Base-by-base conservation (phyloP, 257 asterid genomes). In the Thymus quinquecostatus region DNA sequence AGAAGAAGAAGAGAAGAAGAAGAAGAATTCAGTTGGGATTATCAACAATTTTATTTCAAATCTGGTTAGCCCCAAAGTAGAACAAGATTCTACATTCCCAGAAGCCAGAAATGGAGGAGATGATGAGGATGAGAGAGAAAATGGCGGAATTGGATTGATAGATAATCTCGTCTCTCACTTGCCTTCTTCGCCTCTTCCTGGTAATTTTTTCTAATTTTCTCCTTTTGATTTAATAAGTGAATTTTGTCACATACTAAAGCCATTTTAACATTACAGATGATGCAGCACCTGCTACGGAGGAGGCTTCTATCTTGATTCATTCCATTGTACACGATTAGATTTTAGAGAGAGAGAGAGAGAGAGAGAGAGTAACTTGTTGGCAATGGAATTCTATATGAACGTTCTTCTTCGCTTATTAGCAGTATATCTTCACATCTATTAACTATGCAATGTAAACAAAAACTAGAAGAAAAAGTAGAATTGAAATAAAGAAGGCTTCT, bases 281-380 rank as follows among this genome's bases (percentile, higher is more conserved):
- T 65, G 81, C 80, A 60, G 86, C 75, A 50, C 91, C 90, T 1
- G 83, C 78, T 1, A 67, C 87, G 1, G 97, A 90, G 6, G 97
- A 90, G 78, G 96, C 97, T 50, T 90, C 89, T 62, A 85, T 90
- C 1, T 80, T 88, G 72, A 86, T 90, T 60, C 97, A 90, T 74
- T 85, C 93, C 0, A 71, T 90, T 67, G 88, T 90, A 45, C 97
- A 79, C 76, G 97, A 90, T 80, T 90, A 83, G 77, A 6, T 47
- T 1, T 0, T 58, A 21, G 21, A 21, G 21, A 21, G 21, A 21
- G 21, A 21, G 21, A 21, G 21, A 21, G 21, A 21, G 21, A 21
- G 21, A 21, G 21, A 21, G 21, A 21, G 21, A 21, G 21, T 21
- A 21, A 21, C 21, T 21, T 21, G 21, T 21, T 21, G 21, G 21